phyloP scores from a whole-genome alignment of 139 green algal genomes.

The Desmodesmus armatus region DNA sequence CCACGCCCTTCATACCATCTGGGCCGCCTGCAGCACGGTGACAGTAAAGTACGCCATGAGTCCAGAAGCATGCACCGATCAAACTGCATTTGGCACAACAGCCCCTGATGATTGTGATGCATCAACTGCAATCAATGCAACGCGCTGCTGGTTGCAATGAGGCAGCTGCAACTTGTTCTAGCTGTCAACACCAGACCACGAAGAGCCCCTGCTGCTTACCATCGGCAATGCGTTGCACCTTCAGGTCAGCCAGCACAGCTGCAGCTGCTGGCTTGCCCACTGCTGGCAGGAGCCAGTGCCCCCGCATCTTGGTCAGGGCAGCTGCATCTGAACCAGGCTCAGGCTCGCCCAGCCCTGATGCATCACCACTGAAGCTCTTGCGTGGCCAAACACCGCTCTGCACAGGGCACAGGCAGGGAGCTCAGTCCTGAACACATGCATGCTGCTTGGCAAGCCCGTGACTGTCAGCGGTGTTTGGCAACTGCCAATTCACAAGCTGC shows the following conservation, averaged over 20 bases:
- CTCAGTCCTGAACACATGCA: too few relatives aligned
- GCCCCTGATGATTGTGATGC: neutral
- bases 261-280: conserved; percentile 24
- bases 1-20: conserved; percentile 30
- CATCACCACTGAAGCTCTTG: neutral
- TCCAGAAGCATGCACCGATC: neutral
- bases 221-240: conserved; percentile 3
- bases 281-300: conserved; percentile 30
- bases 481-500: too few relatives aligned
- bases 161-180: too few relatives aligned
- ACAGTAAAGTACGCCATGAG: neutral
- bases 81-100: neutral
- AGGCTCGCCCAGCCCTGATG: neutral
- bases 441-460: too few relatives aligned
- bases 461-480: too few relatives aligned
- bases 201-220: conserved; percentile 19
- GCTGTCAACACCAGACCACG: too few relatives aligned
- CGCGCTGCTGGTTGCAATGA: too few relatives aligned
- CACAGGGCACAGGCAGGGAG: too few relatives aligned
- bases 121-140: neutral
- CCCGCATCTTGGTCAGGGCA: conserved; percentile 25
- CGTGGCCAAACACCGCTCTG: too few relatives aligned
- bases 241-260: conserved; percentile 33
- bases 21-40: conserved; percentile 17
- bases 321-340: neutral